A percentile compares a stretch with the other conserved stretches of the same genome.
Conservation (phyloP, 2,329 filamentous ascomycete species). For the Phyllosticta citriasiana region DNA sequence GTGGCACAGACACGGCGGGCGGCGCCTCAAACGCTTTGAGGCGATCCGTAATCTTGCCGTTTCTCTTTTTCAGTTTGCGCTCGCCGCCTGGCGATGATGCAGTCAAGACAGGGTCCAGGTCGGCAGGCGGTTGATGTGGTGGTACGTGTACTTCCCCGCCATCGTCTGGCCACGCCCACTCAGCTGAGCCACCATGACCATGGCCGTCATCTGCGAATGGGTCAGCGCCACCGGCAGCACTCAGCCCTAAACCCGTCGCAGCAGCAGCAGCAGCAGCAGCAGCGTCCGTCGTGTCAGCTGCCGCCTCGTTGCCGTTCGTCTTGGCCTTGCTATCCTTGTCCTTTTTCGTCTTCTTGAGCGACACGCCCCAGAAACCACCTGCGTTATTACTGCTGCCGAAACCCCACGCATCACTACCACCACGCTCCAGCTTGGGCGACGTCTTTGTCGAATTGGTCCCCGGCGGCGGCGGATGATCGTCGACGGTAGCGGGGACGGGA, state of each 20-base stretch:
- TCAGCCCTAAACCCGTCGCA: neutral
- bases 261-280: constrained; percentile 16
- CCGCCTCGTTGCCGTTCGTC: neutral
- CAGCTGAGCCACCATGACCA: neutral
- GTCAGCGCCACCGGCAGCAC: constrained; percentile 15
- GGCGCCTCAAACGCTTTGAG: constrained; percentile 10
- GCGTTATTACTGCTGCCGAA: constrained; percentile 11
- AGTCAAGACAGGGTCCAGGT: constrained; percentile 10
- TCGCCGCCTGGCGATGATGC: constrained; percentile 13
- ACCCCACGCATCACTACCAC: constrained; percentile 14
- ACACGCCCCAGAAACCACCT: constrained; percentile 36
- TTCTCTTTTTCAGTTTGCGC: constrained; percentile 15
- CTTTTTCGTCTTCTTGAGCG: constrained; percentile 35
- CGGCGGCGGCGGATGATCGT: constrained; percentile 10
- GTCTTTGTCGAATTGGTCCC: constrained; percentile 22
- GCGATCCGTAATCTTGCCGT: constrained; percentile 6
- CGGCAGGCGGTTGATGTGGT: constrained; percentile 22
- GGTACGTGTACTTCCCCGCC: constrained; percentile 15
- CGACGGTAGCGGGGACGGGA: constrained; percentile 17
- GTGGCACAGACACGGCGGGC: neutral
- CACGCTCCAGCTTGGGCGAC: constrained; percentile 6
- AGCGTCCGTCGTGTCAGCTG: constrained; percentile 9
- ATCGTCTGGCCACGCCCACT: neutral
- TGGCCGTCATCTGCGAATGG: neutral
- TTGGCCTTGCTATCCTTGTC: constrained; percentile 1